Evolutionary conservation across 306 rosid genomes (phyloP), one percentile per base, ranked within the genome.

Genomic region (Sindora glabra): DNA sequence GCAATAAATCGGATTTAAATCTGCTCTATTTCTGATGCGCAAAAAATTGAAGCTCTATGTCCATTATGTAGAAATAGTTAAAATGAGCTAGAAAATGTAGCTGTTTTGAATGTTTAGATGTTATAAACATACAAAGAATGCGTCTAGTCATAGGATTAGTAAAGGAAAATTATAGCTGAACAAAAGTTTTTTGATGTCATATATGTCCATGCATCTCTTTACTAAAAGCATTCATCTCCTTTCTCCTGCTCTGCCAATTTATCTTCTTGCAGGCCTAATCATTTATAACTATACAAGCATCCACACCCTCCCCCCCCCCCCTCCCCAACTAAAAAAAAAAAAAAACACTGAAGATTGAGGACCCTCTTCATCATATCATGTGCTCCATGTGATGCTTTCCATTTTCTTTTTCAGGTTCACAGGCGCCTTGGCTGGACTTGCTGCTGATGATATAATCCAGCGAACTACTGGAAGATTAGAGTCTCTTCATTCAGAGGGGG

Each of bases 401-500:
- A 15, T 54, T 29, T 57, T 27, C 22, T 60, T 70, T 69, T 87
- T 72, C 86, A 92, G 99, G 67, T 92, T 88, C 67, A 79, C 94
- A 0, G 81, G 79, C 66, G 73, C 90, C n/a, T 71, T 94, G 72
- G 56, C 82, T 17, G 99, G 96, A 42, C 78, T 71, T 57, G 77
- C 90, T 65, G 90, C 72, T 50, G 79, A 76, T 48, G 99, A 94
- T 72, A 82, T 92, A 72, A 71, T 86, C 62, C 95, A 83, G 70
- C 85, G 90, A 82, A 89, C 94, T 37, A 33, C 86, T 19, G 81
- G 89, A 73, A 74, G 96, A 80, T 44, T 92, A 62, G 99, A 92
- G 74, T 80, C 94, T 18, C 86, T 92, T 62, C 99, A 89, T 71
- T 92, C 96, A 0, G 95, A 89, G 88, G 99, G 99, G 24, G 87